Evolutionary conservation across 2,329 filamentous ascomycete genomes (phyloP).

Genomic region (Pseudogymnoascus sp.): DNA sequence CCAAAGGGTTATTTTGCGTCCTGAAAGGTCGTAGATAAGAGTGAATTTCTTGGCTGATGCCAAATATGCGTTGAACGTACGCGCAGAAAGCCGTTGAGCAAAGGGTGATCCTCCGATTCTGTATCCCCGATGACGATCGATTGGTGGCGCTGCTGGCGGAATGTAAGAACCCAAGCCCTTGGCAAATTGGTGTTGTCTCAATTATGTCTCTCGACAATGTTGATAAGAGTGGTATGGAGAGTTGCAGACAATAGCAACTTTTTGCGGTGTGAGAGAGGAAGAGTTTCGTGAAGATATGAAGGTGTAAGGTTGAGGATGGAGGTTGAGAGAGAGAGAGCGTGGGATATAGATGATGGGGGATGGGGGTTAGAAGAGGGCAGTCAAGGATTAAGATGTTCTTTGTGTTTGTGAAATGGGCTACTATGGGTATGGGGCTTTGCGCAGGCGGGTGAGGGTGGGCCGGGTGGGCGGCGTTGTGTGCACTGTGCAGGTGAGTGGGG

Average conservation of each 20-base stretch:
- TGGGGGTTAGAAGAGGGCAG: background rate
- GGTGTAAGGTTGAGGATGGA: background rate
- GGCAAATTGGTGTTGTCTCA: constrained; percentile 4
- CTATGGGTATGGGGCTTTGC: background rate
- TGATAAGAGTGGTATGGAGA: background rate
- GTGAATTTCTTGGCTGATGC: background rate
- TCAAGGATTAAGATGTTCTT: background rate
- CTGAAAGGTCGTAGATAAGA: background rate
- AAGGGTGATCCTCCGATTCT: background rate
- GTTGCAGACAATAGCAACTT: background rate
- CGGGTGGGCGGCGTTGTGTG: background rate
- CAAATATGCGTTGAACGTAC: background rate
- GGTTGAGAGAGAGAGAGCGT: background rate
- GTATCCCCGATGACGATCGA: background rate
- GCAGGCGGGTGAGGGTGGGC: background rate
- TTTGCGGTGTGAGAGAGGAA: background rate
- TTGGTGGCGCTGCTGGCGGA: background rate
- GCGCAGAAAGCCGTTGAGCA: background rate
- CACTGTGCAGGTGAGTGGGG: too few species aligned
- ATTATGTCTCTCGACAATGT: background rate
- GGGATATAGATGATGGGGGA: background rate
- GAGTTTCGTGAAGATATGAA: background rate
- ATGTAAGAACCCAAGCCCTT: constrained; percentile 3
- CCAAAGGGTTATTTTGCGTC: background rate
- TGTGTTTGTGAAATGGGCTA: background rate